A percentile compares a stretch with the other conserved stretches of the same genome.
Conservation (phyloP, 768 basidiomycete species). For the Tulasnella sp. region DNA sequence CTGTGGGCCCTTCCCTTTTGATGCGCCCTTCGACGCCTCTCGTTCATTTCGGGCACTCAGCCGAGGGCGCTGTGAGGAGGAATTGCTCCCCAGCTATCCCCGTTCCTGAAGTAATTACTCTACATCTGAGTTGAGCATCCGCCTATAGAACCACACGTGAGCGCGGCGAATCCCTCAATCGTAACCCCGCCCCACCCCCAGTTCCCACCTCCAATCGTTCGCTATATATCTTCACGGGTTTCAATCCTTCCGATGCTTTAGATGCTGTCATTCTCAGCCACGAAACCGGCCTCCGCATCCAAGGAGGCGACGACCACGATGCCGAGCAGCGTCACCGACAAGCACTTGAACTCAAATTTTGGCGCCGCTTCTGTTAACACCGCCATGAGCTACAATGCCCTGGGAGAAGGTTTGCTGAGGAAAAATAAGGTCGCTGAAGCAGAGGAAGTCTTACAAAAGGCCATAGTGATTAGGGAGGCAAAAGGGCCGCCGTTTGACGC, state of each 20-base stretch:
- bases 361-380: conserved; percentile 41
- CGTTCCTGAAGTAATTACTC: neutral
- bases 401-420: conserved; percentile 48
- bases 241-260: neutral
- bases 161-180: too few species aligned
- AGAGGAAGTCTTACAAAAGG: conserved; percentile 46
- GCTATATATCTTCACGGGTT: neutral
- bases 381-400: conserved; percentile 45
- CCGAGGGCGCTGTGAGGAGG: neutral
- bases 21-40: neutral
- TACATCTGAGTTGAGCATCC: neutral
- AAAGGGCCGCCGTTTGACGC: conserved; percentile 43
- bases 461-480: conserved; percentile 42
- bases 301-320: conserved; percentile 40
- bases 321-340: conserved; percentile 45
- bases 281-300: conserved; percentile 38
- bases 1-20: too few species aligned
- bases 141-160: neutral
- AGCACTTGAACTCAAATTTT: conserved; percentile 41
- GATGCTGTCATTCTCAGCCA: conserved; percentile 41
- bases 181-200: too few species aligned
- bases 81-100: neutral
- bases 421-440: conserved; percentile 47
- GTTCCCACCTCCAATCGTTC: too few species aligned
- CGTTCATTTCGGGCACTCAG: neutral